Evolutionary conservation across 225 moss, liverwort and hornwort genomes (phyloP), one percentile per base, ranked within the genome.

Genomic region (Marchantia paleacea): DNA sequence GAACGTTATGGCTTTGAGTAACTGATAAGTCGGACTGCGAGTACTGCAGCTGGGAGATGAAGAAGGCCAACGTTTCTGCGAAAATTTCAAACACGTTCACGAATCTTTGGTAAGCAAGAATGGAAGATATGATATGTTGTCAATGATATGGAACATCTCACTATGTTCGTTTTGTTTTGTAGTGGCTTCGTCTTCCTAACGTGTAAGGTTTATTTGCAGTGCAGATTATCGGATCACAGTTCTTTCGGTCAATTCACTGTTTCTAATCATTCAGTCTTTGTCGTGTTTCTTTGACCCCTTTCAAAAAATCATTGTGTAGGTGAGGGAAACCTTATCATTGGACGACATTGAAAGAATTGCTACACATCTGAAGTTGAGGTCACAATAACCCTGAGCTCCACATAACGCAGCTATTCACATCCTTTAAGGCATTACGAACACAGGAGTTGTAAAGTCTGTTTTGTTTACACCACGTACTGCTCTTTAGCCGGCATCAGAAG

Each of bases 261-360:
- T 39, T 39, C 39, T 39, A 39, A 39, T 39, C 39, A 39, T 39
- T 39, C 5, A 39, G 39, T 39, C 39, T 39, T 39, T 9, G 57
- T 57, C 13, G 13, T 57, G 57, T 57, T 13, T 57, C 57, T n/a
- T n/a, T n/a, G n/a, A n/a, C n/a, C n/a, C n/a, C 57, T 13, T 39
- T 5, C 39, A 39, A 39, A 2, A 39, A 39, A 39, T 57, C 57
- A 0, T 29, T 76, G 20, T 39, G 47, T 69, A 79, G 79, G 69
- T 79, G 39, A 55, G 20, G 79, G 70, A 49, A 29, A 71, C 70
- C 10, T 70, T 79, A 52, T 79, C 79, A 24, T 30, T 79, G 79
- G 79, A 79, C 47, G 79, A 79, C 53, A 79, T 79, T 16, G 79
- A 79, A 30, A 79, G 79, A 58, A 79, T 79, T 7, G 70, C 69